A percentile compares a stretch with the other conserved stretches of the same genome.
These are phyloP conservation scores for Backusella tarrabulga DNA, from an alignment of 192 early-diverging fungal species.

Conservation along the genomic window DNA sequence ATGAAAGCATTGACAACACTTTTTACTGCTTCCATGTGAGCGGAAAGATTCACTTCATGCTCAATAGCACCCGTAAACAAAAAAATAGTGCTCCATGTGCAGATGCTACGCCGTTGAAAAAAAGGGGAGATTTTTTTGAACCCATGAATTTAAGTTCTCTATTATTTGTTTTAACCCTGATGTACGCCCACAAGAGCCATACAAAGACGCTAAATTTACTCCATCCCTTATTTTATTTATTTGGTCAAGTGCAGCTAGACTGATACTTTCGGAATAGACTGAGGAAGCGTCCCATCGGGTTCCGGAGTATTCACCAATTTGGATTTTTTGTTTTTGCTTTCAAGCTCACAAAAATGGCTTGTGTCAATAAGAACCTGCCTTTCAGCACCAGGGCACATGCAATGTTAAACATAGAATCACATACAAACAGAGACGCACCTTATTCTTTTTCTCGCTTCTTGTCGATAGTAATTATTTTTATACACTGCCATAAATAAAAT, in stretches of 20 bases:
- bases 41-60: background rate
- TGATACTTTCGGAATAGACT: slow-evolving; percentile 10
- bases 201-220: background rate
- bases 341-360: slow-evolving; percentile 6
- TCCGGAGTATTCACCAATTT: slow-evolving; percentile 14
- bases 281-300: background rate
- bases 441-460: background rate
- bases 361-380: slow-evolving; percentile 6
- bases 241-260: background rate
- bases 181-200: background rate
- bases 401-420: slow-evolving; percentile 4
- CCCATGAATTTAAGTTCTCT: background rate
- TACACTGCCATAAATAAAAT: background rate
- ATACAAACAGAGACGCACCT: background rate
- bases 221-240: slow-evolving; percentile 4
- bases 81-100: background rate
- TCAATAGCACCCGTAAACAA: background rate
- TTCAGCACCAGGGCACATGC: background rate
- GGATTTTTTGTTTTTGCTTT: background rate
- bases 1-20: background rate
- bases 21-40: slow-evolving; percentile 4
- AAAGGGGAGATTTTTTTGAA: background rate
- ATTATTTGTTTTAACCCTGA: slow-evolving; percentile 2
- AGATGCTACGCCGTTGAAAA: background rate
- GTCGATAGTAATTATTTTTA: background rate